Evolutionary conservation across 495 filamentous ascomycete species (phyloP), one percentile per base, ranked within the genome.

Genomic region (Daldinia concentrica): DNA sequence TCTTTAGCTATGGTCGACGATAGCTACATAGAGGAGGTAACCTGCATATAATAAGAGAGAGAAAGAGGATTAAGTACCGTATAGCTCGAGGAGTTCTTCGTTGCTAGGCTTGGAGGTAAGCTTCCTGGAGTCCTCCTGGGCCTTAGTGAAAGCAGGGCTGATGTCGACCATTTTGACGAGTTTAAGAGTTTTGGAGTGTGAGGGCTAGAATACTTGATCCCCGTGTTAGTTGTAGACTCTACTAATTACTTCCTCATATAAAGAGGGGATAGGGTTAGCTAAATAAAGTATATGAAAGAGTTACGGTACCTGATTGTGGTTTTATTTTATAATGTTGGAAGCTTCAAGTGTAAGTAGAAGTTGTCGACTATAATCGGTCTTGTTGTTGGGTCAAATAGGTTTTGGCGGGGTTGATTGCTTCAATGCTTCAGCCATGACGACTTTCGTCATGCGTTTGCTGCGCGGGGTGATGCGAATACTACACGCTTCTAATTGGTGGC

Each of bases 91-190:
- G 22, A 89, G 80, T 26, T 89, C 84, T 14, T 86, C 80, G 79
- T 88, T 86, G 69, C 59, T 77, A 11, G 87, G 88, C 82, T 87
- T 88, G 64, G 80, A 79, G 59, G 85, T 87, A 61, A 92, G 83
- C 82, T 91, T 89, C 77, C 86, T 85, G 80, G 81, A 85, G 69
- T 92, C 88, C 76, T 83, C 83, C 71, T 90, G 86, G 59, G 91
- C 87, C 72, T 82, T 84, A 73, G 86, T 74, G 82, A 90, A 90
- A 45, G 82, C 86, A 55, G 81, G 77, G 76, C 79, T 82, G 29
- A 77, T 67, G 37, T 76, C 69, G 61, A 79, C 72, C 83, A 85
- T 84, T 32, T 65, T 80, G 75, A 32, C 61, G 34, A 39, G 52
- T 64, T 62, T 62, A 17, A 41, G 17, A 17, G 26, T 58, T 62